Evolutionary conservation across 2,329 filamentous ascomycete species (phyloP).

Genomic region (Pseudogymnoascus sp.): DNA sequence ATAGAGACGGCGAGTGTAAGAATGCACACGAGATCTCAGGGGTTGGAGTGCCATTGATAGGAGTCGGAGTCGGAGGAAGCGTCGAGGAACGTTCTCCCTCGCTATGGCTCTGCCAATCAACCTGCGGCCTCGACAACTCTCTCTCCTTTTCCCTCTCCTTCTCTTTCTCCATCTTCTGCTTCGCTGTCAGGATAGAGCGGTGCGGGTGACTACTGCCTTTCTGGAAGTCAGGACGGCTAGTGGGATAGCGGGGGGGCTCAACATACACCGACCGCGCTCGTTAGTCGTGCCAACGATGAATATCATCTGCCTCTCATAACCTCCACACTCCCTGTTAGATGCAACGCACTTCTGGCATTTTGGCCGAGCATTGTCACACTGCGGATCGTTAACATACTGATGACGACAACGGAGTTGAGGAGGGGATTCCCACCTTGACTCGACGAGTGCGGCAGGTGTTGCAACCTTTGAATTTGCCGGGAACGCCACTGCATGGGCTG

Average conservation of each 20-base stretch:
- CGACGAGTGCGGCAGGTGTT: conserved; percentile 51
- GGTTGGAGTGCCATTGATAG: background rate
- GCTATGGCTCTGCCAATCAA: background rate
- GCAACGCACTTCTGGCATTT: conserved; percentile 51
- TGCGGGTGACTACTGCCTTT: conserved; percentile 5
- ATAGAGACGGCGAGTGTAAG: background rate
- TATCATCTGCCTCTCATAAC: conserved; percentile 53
- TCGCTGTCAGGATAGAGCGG: conserved; percentile 1
- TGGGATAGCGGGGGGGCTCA: background rate
- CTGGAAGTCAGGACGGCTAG: background rate
- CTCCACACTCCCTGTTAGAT: conserved; percentile 48
- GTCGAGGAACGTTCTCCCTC: background rate
- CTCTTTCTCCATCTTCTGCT: background rate
- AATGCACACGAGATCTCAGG: background rate
- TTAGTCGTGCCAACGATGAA: conserved; percentile 51
- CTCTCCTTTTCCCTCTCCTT: background rate
- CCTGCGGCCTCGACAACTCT: background rate
- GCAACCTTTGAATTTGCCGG: conserved; percentile 56
- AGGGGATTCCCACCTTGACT: conserved; percentile 42
- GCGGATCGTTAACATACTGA: background rate
- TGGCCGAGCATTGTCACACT: conserved; percentile 56
- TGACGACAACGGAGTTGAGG: background rate
- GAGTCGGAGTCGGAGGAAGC: background rate
- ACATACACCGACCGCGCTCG: conserved; percentile 10
- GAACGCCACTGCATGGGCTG: conserved; percentile 48